These are phyloP conservation scores for Claviceps quebecensis DNA, from an alignment of 2,329 filamentous ascomycete species.

Conservation along the genomic window DNA sequence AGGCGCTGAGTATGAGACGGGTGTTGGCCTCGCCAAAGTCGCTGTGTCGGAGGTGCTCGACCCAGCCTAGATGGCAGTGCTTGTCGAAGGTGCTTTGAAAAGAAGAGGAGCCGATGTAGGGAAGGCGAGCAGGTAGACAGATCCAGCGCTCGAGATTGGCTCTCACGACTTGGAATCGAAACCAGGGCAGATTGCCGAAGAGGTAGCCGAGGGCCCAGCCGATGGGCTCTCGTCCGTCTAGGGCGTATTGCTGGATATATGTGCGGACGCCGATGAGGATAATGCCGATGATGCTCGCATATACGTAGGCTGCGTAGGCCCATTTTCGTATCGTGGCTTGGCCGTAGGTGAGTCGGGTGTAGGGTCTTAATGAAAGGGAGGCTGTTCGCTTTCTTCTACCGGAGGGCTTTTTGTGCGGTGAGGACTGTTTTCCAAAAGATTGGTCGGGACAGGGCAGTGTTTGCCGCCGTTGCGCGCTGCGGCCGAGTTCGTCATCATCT, in stretches of 20 bases:
- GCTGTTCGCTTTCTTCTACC: slow-evolving; percentile 52
- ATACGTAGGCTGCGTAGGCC: slow-evolving; percentile 70
- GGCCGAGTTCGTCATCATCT: background rate
- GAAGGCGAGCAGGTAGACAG: slow-evolving; percentile 42
- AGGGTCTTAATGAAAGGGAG: slow-evolving; percentile 53
- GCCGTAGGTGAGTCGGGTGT: slow-evolving; percentile 63
- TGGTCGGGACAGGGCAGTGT: slow-evolving; percentile 34
- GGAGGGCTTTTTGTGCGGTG: slow-evolving; percentile 37
- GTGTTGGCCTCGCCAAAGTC: slow-evolving; percentile 65
- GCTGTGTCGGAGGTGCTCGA: slow-evolving; percentile 48
- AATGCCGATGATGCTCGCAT: slow-evolving; percentile 48
- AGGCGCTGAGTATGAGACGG: slow-evolving; percentile 60
- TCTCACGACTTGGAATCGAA: slow-evolving; percentile 58
- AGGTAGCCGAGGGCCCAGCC: slow-evolving; percentile 89
- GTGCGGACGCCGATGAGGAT: slow-evolving; percentile 58
- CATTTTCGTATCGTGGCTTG: slow-evolving; percentile 70
- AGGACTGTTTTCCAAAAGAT: slow-evolving; percentile 24
- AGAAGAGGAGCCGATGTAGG: slow-evolving; percentile 8
- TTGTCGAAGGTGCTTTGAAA: slow-evolving; percentile 11
- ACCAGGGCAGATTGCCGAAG: slow-evolving; percentile 59
- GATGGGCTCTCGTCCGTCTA: slow-evolving; percentile 64
- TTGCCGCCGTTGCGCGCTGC: slow-evolving; percentile 29
- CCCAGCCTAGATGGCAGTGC: slow-evolving; percentile 41
- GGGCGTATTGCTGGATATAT: slow-evolving; percentile 52
- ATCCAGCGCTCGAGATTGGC: slow-evolving; percentile 64